Percentiles rank a stretch among this genome's conserved stretches.
These are phyloP conservation scores for Skeletonema tropicum DNA, from an alignment of 108 stramenopile genomes.

Conservation along the genomic window DNA sequence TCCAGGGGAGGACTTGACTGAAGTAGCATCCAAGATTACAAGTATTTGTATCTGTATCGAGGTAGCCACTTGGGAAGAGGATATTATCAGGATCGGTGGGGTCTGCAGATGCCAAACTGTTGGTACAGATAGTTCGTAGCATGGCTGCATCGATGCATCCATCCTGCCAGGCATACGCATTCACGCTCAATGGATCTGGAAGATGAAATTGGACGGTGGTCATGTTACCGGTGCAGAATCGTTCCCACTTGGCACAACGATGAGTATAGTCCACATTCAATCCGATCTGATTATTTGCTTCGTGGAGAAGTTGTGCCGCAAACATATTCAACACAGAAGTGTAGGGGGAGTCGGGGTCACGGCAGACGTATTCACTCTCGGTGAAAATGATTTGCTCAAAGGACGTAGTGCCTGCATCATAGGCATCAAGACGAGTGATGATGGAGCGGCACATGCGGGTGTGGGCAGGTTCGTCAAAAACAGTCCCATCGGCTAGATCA, in stretches of 20 bases:
- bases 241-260: conserved; percentile 43
- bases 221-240: conserved; percentile 31
- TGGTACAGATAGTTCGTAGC: conserved; percentile 13
- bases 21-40: conserved; percentile 23
- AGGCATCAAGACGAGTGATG: conserved; percentile 20
- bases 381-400: conserved; percentile 28
- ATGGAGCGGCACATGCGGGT: conserved; percentile 36
- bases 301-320: conserved; percentile 21
- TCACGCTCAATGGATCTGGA: conserved; percentile 32
- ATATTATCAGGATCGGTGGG: conserved; percentile 18
- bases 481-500: conserved; percentile 28
- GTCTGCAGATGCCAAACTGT: conserved; percentile 16
- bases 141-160: conserved; percentile 22
- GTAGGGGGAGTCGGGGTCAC: conserved; percentile 34
- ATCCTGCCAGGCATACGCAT: conserved; percentile 24
- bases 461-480: conserved; percentile 36
- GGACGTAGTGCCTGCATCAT: conserved; percentile 21
- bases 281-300: conserved; percentile 14
- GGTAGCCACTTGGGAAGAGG: conserved; percentile 26
- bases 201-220: conserved; percentile 38
- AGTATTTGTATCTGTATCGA: conserved; percentile 10
- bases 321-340: conserved; percentile 40
- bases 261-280: conserved; percentile 37
- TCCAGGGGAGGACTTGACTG: conserved; percentile 32
- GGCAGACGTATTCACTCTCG: conserved; percentile 38